phyloP scores from a whole-genome alignment of 768 basidiomycete species.

The Russula ochroleuca region DNA sequence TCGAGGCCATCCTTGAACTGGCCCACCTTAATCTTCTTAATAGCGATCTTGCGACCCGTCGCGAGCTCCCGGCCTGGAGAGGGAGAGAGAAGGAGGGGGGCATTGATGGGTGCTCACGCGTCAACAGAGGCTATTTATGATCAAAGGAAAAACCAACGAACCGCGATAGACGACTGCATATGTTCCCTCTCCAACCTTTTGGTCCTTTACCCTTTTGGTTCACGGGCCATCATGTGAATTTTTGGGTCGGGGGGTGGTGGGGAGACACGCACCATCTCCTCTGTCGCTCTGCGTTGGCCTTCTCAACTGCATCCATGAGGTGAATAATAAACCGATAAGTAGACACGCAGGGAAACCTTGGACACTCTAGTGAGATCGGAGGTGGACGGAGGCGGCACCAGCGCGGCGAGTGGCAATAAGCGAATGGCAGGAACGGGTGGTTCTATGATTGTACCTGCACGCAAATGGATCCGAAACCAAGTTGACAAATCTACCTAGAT shows the following conservation, averaged over 20 bases:
- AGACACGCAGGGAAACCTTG: background rate
- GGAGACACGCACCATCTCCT: constrained; percentile 50
- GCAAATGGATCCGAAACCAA: no score
- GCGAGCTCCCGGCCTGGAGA: constrained; percentile 62
- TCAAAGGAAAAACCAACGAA: constrained; percentile 32
- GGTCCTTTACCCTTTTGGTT: constrained; percentile 62
- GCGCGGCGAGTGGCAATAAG: background rate
- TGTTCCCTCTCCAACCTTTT: constrained; percentile 85
- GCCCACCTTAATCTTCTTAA: constrained; percentile 97
- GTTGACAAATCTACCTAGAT: no score
- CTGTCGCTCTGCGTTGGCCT: constrained; percentile 68
- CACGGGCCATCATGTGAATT: background rate
- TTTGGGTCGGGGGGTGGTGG: background rate
- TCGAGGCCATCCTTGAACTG: constrained; percentile 97
- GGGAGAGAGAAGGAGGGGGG: background rate
- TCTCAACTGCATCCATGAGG: constrained; percentile 77
- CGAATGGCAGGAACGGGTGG: background rate
- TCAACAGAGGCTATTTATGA: background rate
- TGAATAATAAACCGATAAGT: no score
- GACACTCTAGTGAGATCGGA: background rate
- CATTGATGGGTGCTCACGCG: background rate
- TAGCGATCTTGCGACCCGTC: constrained; percentile 83
- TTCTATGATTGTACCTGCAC: no score
- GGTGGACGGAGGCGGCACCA: background rate
- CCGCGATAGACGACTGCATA: constrained; percentile 97